These are phyloP conservation scores for Afroboletus lepidellus DNA, from an alignment of 1,284 basidiomycete species.

Conservation along the genomic window DNA sequence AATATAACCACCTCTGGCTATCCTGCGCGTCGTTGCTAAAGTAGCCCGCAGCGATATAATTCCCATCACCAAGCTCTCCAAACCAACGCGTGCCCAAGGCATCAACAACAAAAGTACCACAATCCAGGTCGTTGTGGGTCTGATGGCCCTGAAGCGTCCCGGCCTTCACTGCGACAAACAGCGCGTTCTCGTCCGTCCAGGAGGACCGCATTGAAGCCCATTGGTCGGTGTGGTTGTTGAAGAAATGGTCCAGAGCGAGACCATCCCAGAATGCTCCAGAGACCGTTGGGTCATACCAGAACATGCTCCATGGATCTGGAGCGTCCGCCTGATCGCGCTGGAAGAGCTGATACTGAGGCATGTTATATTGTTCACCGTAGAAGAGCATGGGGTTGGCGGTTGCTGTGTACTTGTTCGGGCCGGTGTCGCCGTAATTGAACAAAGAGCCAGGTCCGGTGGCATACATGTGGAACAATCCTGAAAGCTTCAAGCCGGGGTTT, in stretches of 20 bases:
- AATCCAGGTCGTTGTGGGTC: constrained; percentile 92
- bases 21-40: constrained; percentile 71
- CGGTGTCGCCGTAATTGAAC: constrained; percentile 92
- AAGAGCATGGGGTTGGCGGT: constrained; percentile 78
- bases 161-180: constrained; percentile 88
- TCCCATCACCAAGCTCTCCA: constrained; percentile 89
- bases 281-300: constrained; percentile 91
- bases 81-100: constrained; percentile 94
- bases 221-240: constrained; percentile 65
- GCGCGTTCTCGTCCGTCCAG: constrained; percentile 86
- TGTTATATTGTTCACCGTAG: constrained; percentile 66
- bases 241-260: constrained; percentile 80
- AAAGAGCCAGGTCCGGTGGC: constrained; percentile 81
- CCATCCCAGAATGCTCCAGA: constrained; percentile 92
- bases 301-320: constrained; percentile 92
- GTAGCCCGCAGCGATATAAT: constrained; percentile 75
- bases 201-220: constrained; percentile 92
- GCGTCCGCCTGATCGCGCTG: constrained; percentile 93
- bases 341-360: constrained; percentile 80
- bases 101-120: constrained; percentile 94
- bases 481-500: constrained; percentile 74
- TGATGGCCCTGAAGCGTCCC: constrained; percentile 78
- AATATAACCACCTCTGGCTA: constrained; percentile 83
- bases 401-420: constrained; percentile 91
- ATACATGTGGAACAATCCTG: constrained; percentile 91